These are phyloP conservation scores for Lentinula detonsa DNA, from an alignment of 768 basidiomycete species.

Conservation along the genomic window DNA sequence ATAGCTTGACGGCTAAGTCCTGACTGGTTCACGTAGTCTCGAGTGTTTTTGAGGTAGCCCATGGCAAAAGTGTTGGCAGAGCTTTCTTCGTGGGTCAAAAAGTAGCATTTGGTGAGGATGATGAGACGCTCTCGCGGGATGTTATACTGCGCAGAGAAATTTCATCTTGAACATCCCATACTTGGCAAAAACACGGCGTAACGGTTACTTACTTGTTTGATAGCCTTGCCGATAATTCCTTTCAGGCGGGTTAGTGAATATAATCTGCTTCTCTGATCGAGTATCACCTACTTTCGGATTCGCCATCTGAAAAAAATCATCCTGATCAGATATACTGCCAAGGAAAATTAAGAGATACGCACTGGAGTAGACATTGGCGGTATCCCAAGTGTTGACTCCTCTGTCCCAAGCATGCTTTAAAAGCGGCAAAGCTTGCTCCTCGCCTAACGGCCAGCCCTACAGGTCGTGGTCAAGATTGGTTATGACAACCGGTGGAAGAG, in stretches of 20 bases:
- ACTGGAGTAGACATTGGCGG: constrained; percentile 28
- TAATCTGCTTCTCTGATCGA: not conserved
- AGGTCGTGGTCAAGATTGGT: not conserved
- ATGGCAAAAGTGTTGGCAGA: not conserved
- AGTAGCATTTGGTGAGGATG: constrained; percentile 16
- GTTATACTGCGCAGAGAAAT: constrained; percentile 22
- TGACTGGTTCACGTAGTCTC: constrained; percentile 14
- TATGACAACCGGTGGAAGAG: not conserved
- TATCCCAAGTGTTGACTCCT: constrained; percentile 31
- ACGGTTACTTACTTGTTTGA: not conserved
- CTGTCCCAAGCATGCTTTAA: constrained; percentile 39
- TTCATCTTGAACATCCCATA: not conserved
- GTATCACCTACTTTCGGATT: constrained; percentile 22
- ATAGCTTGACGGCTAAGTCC: constrained; percentile 19
- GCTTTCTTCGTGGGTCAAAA: not conserved
- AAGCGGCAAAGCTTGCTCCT: constrained; percentile 36
- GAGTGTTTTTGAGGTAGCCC: constrained; percentile 3
- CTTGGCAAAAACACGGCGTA: not conserved
- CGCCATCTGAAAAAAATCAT: constrained; percentile 17
- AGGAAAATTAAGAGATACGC: not conserved
- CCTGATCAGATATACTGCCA: not conserved
- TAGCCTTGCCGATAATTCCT: not conserved
- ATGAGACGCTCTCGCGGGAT: constrained; percentile 14
- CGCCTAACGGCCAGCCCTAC: constrained; percentile 43
- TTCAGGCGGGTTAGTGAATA: not conserved